Base-by-base conservation (phyloP, 331 rosid species). In the Cydonia oblonga region DNA sequence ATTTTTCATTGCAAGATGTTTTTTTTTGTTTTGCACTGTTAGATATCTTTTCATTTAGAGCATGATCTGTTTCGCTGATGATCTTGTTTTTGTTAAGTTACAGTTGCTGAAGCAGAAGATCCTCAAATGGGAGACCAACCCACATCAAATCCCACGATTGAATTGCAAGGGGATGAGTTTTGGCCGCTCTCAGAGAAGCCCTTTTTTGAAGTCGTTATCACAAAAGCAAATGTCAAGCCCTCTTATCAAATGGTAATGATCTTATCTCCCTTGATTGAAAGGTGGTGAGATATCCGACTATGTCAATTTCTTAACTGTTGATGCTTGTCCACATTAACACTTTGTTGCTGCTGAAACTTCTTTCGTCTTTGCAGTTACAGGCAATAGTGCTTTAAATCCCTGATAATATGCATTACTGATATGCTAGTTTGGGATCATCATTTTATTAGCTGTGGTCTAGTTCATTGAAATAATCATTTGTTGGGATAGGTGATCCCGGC, bases 171-270 rank as follows among this genome's bases (percentile, higher is more conserved):
- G 65, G 70, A 44, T 58, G 85, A 77, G 61, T 58, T 66, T 70
- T 58, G 78, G 64, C 89, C 93, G 4, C 90, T 86, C 66, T 80
- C 87, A 4, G 85, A 79, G 66, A 69, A 79, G 22, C 86, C 84
- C 64, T 81, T 74, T 76, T 78, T 11, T 23, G 54, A 68, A 63
- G 7, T 62, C 16, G 6, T 86, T 64, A 64, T 88, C 53, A 16
- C 73, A 22, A 75, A 67, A 64, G 12, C 85, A 60, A 72, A 74
- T 29, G 69, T 84, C 63, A 3, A 11, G 9, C 82, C 78, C 42
- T 9, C 4, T 8, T 82, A 54, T 68, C 5, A 2, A 26, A 16
- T 81, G 89, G 93, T 88, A 76, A 83, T 44, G 66, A 25, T 59
- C 20, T 1, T 71, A 25, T 59, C 20, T 35, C 64, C 20, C 26